These are phyloP conservation scores for Xylariaceae sp. DNA, from an alignment of 2,329 filamentous ascomycete species.

Conservation along the genomic window DNA sequence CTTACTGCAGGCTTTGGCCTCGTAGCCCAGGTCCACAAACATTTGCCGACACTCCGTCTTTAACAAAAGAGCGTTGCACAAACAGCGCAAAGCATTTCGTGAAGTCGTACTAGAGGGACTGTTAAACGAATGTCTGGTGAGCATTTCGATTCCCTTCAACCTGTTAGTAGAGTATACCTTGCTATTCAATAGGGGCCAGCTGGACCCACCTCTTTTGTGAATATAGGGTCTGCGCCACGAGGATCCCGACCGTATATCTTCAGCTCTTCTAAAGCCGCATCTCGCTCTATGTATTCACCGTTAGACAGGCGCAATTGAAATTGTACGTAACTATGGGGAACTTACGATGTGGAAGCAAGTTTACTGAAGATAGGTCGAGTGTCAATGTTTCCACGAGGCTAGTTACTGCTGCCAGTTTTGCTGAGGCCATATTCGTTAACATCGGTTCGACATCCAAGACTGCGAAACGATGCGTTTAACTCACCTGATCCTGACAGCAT, in stretches of 20 bases:
- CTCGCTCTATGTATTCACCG: conserved; percentile 44
- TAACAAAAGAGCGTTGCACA: conserved; percentile 80
- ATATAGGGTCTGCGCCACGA: conserved; percentile 71
- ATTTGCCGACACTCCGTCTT: conserved; percentile 62
- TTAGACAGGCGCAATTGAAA: conserved; percentile 9
- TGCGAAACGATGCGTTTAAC: conserved; percentile 20
- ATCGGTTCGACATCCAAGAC: not conserved
- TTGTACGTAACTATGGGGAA: conserved; percentile 8
- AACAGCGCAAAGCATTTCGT: conserved; percentile 70
- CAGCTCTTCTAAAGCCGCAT: conserved; percentile 58
- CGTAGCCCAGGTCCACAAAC: conserved; percentile 66
- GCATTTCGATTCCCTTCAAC: conserved; percentile 64
- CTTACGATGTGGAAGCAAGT: conserved; percentile 57
- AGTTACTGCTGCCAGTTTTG: conserved; percentile 64
- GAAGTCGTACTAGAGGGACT: conserved; percentile 57
- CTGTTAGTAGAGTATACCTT: conserved; percentile 17
- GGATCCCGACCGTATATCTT: conserved; percentile 75
- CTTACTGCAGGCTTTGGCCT: conserved; percentile 61
- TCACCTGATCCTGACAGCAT: conserved; percentile 39
- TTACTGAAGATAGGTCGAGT: conserved; percentile 55
- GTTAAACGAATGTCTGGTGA: conserved; percentile 70
- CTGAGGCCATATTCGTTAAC: conserved; percentile 35
- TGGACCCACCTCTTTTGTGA: conserved; percentile 61
- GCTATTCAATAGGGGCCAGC: not conserved
- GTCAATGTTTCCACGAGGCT: conserved; percentile 57